Evolutionary conservation across 495 filamentous ascomycete species (phyloP), one percentile per base, ranked within the genome.

Genomic region (Penicillium ochrochloron): DNA sequence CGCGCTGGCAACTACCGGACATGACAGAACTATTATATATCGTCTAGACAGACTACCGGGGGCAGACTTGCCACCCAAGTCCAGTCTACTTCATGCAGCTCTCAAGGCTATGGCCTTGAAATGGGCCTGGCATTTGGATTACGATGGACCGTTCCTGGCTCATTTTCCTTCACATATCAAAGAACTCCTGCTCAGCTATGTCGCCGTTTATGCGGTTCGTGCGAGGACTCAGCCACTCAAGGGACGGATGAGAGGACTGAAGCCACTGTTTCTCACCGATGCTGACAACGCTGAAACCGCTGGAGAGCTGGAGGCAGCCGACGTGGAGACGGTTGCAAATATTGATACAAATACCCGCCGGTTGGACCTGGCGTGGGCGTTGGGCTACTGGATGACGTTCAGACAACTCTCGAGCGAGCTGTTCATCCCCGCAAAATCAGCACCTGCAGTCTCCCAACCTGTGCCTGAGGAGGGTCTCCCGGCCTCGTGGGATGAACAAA

Each of bases 81-180:
- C 75, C 19, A 86, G 85, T 61, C 76, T 94, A 6, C 68, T 87
- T 25, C 86, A 90, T 70, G 74, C 76, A 6, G 64, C 84, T 21
- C 74, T 95, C 27, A 84, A 85, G 63, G 73, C 72, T 8, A 84
- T 95, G 70, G 89, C 86, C 2, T 65, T 70, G n/a, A 83, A 91
- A 57, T 96, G 90, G 91, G 77, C 83, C 2, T 88, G 84, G 68
- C 86, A 93, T 69, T 59, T 84, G 17, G 78, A 84, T 21, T 92
- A 90, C 67, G 86, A 92, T 67, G 86, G 83, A 41, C 77, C 88
- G 55, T 88, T 90, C 65, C 76, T 95, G 5, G 83, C 86, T 3
- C 77, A 85, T 14, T 67, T 94, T 6, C 89, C 91, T 1, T 80
- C 75, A 5, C 84, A 83, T 42, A 66, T 93, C 5, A 88, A 92